These are phyloP conservation scores for Penicillium goetzii DNA, from an alignment of 495 filamentous ascomycete genomes.

Conservation along the genomic window DNA sequence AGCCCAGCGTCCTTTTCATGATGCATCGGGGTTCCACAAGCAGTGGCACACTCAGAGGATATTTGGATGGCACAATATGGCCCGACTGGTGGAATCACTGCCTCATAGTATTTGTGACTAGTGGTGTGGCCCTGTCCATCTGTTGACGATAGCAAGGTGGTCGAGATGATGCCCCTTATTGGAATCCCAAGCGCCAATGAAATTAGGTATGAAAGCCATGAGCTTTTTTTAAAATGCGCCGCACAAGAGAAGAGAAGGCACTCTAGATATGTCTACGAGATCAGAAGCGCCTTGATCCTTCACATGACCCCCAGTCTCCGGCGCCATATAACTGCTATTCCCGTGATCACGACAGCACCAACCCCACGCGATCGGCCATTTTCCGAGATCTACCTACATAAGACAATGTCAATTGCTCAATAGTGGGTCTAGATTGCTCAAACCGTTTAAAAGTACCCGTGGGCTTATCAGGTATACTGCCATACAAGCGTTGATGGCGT, in stretches of 20 bases:
- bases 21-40: not conserved
- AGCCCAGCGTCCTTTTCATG: not conserved
- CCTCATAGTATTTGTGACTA: not conserved
- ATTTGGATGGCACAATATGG: too few relatives aligned
- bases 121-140: not conserved
- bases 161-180: not conserved
- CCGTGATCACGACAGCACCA: not conserved
- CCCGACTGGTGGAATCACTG: too few relatives aligned
- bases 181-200: too few relatives aligned
- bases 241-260: not conserved
- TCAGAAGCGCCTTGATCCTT: not conserved
- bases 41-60: not conserved
- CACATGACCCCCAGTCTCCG: not conserved
- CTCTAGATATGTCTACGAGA: too few relatives aligned
- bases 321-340: not conserved
- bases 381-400: not conserved
- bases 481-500: constrained; percentile 5
- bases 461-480: not conserved
- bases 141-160: not conserved
- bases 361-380: not conserved
- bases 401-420: not conserved
- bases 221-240: not conserved
- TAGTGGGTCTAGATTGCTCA: not conserved
- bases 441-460: not conserved
- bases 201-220: too few relatives aligned